phyloP scores from a whole-genome alignment of 148 eudicot species.

The Camellia sinensis region DNA sequence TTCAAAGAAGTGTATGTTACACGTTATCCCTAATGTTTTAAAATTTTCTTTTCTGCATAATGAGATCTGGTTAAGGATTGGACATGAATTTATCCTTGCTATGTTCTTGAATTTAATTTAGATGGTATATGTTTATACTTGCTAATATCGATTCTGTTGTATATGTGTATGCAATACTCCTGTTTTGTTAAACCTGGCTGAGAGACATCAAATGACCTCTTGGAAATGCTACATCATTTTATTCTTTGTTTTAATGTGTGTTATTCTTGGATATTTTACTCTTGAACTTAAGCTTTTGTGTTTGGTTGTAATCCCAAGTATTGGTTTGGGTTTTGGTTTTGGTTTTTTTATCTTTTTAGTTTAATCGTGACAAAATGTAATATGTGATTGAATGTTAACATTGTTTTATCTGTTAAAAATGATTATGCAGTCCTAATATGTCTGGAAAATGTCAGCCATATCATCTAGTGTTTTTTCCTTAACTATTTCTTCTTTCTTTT shows the following conservation, averaged over 20 bases:
- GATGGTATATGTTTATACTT: not conserved
- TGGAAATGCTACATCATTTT: not conserved
- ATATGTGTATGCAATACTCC: not conserved
- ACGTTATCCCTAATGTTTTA: conserved; percentile 12
- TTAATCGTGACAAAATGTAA: too few species aligned
- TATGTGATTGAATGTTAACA: not conserved
- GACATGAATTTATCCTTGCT: not conserved
- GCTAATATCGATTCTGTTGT: not conserved
- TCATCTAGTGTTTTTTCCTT: too few species aligned
- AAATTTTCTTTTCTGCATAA: not conserved
- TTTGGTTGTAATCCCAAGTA: not conserved
- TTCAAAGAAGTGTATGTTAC: conserved; percentile 69
- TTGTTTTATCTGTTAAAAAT: not conserved
- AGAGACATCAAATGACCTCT: not conserved
- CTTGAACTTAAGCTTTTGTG: not conserved
- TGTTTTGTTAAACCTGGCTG: not conserved
- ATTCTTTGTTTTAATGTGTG: not conserved
- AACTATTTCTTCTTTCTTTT: too few species aligned
- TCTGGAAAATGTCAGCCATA: not conserved
- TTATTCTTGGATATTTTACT: not conserved
- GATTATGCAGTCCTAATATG: not conserved
- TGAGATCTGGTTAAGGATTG: not conserved
- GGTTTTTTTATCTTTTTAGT: not conserved
- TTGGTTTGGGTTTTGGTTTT: not conserved
- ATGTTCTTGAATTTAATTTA: not conserved